phyloP scores from a whole-genome alignment of 306 rosid species.

The Potentilla sterilis region DNA sequence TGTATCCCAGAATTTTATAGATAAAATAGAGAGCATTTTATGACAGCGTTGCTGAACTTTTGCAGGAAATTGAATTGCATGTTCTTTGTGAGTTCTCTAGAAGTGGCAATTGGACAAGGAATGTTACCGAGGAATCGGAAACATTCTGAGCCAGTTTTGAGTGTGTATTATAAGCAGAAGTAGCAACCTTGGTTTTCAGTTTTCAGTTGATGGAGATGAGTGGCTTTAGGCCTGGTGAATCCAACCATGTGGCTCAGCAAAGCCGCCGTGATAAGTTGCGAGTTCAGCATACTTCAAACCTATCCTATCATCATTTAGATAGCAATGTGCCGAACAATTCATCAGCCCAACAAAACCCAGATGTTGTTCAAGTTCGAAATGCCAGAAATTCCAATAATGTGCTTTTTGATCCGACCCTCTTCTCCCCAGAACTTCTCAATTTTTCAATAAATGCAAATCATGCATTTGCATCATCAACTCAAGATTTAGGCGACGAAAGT shows the following conservation, averaged over 20 bases:
- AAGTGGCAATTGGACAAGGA: too few species aligned
- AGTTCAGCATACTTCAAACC: slow-evolving; percentile 38
- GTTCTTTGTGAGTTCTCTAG: neutral
- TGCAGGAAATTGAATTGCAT: slow-evolving; percentile 2
- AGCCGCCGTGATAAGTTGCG: slow-evolving; percentile 81
- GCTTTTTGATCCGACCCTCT: slow-evolving; percentile 46
- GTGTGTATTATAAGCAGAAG: neutral
- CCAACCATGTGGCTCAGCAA: slow-evolving; percentile 74
- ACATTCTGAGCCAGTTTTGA: neutral
- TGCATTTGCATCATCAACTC: slow-evolving; percentile 25
- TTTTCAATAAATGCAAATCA: slow-evolving; percentile 34
- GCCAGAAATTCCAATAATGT: slow-evolving; percentile 45
- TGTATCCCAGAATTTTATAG: neutral
- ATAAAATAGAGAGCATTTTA: neutral
- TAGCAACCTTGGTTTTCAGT: neutral
- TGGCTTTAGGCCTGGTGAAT: slow-evolving; percentile 50
- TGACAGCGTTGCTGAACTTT: neutral
- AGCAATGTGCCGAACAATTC: slow-evolving; percentile 31
- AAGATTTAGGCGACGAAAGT: slow-evolving; percentile 22
- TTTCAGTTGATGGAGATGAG: slow-evolving; percentile 51
- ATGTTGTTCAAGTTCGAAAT: slow-evolving; percentile 51
- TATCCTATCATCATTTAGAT: slow-evolving; percentile 22
- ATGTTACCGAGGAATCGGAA: too few species aligned
- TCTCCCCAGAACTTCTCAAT: slow-evolving; percentile 45
- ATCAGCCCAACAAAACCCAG: slow-evolving; percentile 36